phyloP scores from a whole-genome alignment of 1,284 basidiomycete species.

The Malassezia cuniculi region DNA sequence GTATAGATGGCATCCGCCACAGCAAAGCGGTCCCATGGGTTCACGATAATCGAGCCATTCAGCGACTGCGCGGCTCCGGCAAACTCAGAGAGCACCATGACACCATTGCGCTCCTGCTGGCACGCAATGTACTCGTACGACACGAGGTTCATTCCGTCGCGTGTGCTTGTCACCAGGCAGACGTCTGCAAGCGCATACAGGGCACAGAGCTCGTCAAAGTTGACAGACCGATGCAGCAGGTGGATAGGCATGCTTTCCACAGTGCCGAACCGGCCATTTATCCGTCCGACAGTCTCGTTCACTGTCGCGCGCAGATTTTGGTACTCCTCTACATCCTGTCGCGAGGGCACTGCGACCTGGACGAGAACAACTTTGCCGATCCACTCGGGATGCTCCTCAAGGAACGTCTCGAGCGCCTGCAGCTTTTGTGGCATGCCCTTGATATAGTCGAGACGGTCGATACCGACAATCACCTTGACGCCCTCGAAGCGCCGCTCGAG shows the following conservation, averaged over 20 bases:
- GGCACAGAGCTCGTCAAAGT: conserved; percentile 89
- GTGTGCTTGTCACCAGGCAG: conserved; percentile 82
- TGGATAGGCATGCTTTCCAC: conserved; percentile 99
- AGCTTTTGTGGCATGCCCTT: conserved; percentile 98
- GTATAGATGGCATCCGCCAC: conserved; percentile 90
- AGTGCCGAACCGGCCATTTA: conserved; percentile 95
- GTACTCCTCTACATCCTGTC: conserved; percentile 97
- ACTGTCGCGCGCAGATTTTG: conserved; percentile 91
- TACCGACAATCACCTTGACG: conserved; percentile 94
- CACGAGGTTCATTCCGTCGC: conserved; percentile 98
- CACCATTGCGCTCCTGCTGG: conserved; percentile 79
- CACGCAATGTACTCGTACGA: conserved; percentile 98
- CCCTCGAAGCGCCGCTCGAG: conserved; percentile 81
- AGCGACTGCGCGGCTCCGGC: conserved; percentile 78
- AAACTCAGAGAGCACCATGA: conserved; percentile 95
- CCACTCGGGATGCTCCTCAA: conserved; percentile 96
- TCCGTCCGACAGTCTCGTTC: conserved; percentile 92
- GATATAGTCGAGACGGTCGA: conserved; percentile 96
- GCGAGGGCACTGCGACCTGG: conserved; percentile 89
- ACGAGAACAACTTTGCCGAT: conserved; percentile 95
- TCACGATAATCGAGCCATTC: conserved; percentile 42
- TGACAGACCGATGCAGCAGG: conserved; percentile 72
- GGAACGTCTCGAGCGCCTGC: conserved; percentile 88
- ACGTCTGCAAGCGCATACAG: conserved; percentile 93
- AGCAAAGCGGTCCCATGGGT: conserved; percentile 55